phyloP scores from a whole-genome alignment of 331 rosid genomes.

The Malus hybrid region DNA sequence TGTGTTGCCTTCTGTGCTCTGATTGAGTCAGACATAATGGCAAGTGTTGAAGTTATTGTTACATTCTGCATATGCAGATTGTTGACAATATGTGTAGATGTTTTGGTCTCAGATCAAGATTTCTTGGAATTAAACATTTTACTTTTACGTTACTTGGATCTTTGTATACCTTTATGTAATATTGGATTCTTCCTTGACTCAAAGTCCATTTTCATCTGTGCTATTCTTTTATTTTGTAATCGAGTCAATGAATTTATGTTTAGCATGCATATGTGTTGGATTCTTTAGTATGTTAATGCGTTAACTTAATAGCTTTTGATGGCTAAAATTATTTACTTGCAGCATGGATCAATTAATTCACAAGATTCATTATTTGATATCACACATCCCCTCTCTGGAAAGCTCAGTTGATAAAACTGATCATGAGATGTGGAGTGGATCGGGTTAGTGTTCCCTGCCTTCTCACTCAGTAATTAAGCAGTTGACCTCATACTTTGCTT shows the following conservation, averaged over 20 bases:
- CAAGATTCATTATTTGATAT: slow-evolving; percentile 47
- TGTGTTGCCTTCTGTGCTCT: not conserved
- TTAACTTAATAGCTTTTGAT: not conserved
- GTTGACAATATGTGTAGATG: not conserved
- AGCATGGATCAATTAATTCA: slow-evolving; percentile 42
- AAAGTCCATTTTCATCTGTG: not conserved
- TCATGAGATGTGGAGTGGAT: slow-evolving; percentile 57
- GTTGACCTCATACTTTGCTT: not conserved
- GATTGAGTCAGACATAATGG: too few species aligned
- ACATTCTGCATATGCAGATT: not conserved
- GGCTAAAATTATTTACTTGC: slow-evolving; percentile 15
- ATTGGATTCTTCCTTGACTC: not conserved
- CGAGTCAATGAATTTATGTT: not conserved
- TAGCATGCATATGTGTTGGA: not conserved
- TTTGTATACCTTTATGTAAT: not conserved
- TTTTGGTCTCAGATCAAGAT: not conserved
- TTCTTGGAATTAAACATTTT: not conserved
- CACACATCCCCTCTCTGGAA: slow-evolving; percentile 41
- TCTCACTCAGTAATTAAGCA: not conserved
- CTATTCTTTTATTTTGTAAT: not conserved
- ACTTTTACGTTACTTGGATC: not conserved
- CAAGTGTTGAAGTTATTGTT: not conserved
- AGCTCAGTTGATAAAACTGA: slow-evolving; percentile 36
- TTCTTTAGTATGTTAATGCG: not conserved
- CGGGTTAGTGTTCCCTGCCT: slow-evolving; percentile 41